phyloP scores from a whole-genome alignment of 352 stramenopile genomes.

The Phytophthora tentaculata region DNA sequence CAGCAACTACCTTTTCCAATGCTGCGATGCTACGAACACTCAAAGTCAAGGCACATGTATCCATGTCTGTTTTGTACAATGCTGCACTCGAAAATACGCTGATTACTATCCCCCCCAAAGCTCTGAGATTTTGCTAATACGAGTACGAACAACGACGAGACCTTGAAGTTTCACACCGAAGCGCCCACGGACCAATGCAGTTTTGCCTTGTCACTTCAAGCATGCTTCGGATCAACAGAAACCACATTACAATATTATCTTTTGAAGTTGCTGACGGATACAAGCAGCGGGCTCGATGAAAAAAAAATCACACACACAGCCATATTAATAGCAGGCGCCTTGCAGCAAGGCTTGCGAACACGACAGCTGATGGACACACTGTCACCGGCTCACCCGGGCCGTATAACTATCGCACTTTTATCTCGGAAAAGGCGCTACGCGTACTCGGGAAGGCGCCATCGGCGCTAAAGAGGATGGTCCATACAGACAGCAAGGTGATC shows the following conservation, averaged over 20 bases:
- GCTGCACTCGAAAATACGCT: no score
- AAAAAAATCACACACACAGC: constrained; percentile 7
- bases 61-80: not conserved
- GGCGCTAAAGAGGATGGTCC: constrained; percentile 8
- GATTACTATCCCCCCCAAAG: constrained; percentile 14
- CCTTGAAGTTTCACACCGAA: constrained; percentile 27
- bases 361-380: constrained; percentile 25
- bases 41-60: no score
- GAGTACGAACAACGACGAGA: constrained; percentile 15
- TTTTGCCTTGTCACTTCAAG: no score
- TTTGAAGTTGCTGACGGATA: not conserved
- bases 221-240: no score
- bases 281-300: no score
- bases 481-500: not conserved
- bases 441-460: not conserved
- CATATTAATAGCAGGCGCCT: constrained; percentile 6
- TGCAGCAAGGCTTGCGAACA: no score
- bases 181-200: not conserved
- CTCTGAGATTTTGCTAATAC: not conserved
- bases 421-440: constrained; percentile 28
- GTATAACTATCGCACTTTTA: constrained; percentile 22
- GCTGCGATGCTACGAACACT: no score
- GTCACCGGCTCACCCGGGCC: constrained; percentile 11
- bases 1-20: no score
- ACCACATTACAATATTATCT: no score